Evolutionary conservation across 192 early-diverging fungal species (phyloP), one percentile per base, ranked within the genome.

Genomic region (Diversispora eburnea): DNA sequence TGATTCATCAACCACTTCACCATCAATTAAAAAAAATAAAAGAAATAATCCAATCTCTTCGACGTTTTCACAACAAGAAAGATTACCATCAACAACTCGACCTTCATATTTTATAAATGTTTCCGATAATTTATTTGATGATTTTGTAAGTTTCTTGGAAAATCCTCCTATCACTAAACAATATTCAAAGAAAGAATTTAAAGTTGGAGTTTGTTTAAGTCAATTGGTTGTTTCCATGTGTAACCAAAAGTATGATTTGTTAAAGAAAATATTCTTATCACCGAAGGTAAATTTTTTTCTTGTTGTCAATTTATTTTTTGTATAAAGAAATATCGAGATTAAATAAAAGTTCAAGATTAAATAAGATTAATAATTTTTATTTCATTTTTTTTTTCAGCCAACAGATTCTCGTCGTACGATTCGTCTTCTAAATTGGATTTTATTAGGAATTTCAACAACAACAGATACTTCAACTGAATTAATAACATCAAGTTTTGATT

Each of bases 351-450:
- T 1, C 0, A 33, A 7, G 7, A n/a, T n/a, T n/a, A n/a, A 33
- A 12, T 60, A 12, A 39, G 9, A 39, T 61, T 39, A 61, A n/a
- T 43, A 45, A 19, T 8, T 20, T 12, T 8, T 6, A 6, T 12
- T 43, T 47, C 25, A 10, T 9, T 54, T 41, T n/a, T 9, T 57
- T 20, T 41, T n/a, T 62, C 13, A 84, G 82, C 55, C 76, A 17
- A 72, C 76, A 61, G 80, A 84, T 66, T 52, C 78, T 2, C 64
- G 77, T 25, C 69, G 77, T 17, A 79, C 76, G 39, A 52, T 81
- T 25, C 72, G 80, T n/a, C 77, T 81, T 51, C 65, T 84, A 12
- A 79, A 76, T 67, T 84, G 82, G 82, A 79, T 84, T 62, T 55
- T 84, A 8, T 60, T 84, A 19, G 67, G 65, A n/a, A 45, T 81